Conservation (phyloP, 129 eudicot genomes). For the Helianthus annuus region HanXRQr2.0-SUNRISE NC_035440.2:137023059-137023558, state of each 20-base stretch:
- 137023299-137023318: no score
- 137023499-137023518: conserved; percentile 71
- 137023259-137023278: neutral
- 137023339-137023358: no score
- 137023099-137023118: conserved; percentile 47
- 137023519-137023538: conserved; percentile 66
- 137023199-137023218: neutral
- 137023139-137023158: conserved; percentile 92
- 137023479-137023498: conserved; percentile 87
- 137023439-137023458: conserved; percentile 74
- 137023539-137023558: conserved; percentile 90
- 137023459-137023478: conserved; percentile 72
- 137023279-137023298: neutral
- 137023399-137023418: neutral
- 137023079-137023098: conserved; percentile 58
- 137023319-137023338: no score
- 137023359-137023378: no score
- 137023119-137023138: conserved; percentile 61
- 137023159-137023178: conserved; percentile 52
- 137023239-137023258: neutral
- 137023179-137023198: conserved; percentile 35
- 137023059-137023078: conserved; percentile 69
- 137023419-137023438: conserved; percentile 4
- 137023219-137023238: neutral
- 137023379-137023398: neutral